These are phyloP conservation scores for Fusarium miscanthi DNA, from an alignment of 2,329 filamentous ascomycete species.

Conservation along the genomic window DNA sequence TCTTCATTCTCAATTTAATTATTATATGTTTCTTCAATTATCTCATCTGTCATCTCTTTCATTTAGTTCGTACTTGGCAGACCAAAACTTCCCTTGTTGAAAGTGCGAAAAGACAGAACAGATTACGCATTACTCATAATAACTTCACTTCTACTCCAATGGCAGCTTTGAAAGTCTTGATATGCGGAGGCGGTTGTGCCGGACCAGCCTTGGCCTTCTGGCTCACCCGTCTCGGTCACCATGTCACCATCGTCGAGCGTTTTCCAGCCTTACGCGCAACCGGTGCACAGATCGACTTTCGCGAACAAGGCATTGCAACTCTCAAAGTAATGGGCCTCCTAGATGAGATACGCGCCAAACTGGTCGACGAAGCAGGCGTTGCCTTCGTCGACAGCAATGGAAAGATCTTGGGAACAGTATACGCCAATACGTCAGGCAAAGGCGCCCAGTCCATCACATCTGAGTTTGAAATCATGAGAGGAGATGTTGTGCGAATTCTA, in stretches of 20 bases:
- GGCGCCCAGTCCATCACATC: slow-evolving; percentile 53
- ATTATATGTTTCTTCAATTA: too few relatives aligned
- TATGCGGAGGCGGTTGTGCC: slow-evolving; percentile 50
- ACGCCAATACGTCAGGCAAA: slow-evolving; percentile 33
- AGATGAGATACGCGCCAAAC: background rate
- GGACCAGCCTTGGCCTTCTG: slow-evolving; percentile 49
- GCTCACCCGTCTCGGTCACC: slow-evolving; percentile 46
- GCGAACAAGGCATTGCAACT: slow-evolving; percentile 24
- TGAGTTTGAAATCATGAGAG: slow-evolving; percentile 67
- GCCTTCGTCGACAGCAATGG: slow-evolving; percentile 10
- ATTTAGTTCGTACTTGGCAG: too few relatives aligned
- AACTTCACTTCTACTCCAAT: background rate
- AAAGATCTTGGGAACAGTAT: slow-evolving; percentile 10
- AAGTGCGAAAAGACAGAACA: too few relatives aligned
- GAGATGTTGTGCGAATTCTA: slow-evolving; percentile 59
- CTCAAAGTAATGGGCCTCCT: slow-evolving; percentile 20
- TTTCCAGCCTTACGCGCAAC: slow-evolving; percentile 34
- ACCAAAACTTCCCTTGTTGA: too few relatives aligned
- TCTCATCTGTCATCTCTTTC: too few relatives aligned
- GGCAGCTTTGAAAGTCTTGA: slow-evolving; percentile 36
- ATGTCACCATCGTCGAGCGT: slow-evolving; percentile 55
- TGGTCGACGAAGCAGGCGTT: slow-evolving; percentile 22
- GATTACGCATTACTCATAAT: too few relatives aligned
- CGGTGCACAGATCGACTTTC: slow-evolving; percentile 31
- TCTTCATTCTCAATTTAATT: too few relatives aligned